A percentile compares a stretch with the other conserved stretches of the same genome.
Conservation (phyloP, 2,329 filamentous ascomycete genomes). For the Sarocladium oryzae region DNA sequence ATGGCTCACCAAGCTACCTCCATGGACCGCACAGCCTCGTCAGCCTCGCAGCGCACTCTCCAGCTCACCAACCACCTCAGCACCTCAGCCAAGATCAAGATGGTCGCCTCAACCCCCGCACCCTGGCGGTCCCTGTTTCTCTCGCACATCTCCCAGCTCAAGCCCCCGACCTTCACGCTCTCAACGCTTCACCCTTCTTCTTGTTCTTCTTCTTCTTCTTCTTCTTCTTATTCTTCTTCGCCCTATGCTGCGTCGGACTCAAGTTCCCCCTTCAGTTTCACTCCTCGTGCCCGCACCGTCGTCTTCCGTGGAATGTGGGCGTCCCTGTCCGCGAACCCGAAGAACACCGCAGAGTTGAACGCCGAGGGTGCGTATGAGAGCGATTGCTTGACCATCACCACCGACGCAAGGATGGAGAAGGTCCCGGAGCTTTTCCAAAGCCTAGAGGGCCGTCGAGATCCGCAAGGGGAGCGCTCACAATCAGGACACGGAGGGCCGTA, state of each 20-base stretch:
- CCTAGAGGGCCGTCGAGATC: conserved; percentile 32
- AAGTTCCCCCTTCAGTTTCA: conserved; percentile 25
- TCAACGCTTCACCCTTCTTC: conserved; percentile 39
- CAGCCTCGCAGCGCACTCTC: conserved; percentile 17
- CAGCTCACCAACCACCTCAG: conserved; percentile 22
- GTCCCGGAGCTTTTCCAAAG: conserved; percentile 64
- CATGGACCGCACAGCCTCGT: conserved; percentile 6
- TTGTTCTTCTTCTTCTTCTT: neutral
- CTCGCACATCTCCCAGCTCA: conserved; percentile 41
- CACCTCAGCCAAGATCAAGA: conserved; percentile 18
- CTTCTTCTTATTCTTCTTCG: conserved; percentile 9
- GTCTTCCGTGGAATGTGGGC: conserved; percentile 84
- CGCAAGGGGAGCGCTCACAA: conserved; percentile 14
- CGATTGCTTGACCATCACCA: conserved; percentile 78
- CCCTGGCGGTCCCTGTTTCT: conserved; percentile 49
- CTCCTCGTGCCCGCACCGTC: conserved; percentile 66
- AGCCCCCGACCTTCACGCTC: conserved; percentile 43
- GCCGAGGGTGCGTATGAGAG: conserved; percentile 58
- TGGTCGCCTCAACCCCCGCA: conserved; percentile 25
- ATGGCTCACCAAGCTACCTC: conserved; percentile 11
- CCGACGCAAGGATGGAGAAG: conserved; percentile 84
- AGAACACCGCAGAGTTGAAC: conserved; percentile 68
- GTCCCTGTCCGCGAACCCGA: conserved; percentile 61
- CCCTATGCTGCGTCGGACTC: conserved; percentile 14
- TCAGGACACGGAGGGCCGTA: conserved; percentile 61